Conservation (phyloP, 208 protist genomes). For the Crithidia sp. region DNA sequence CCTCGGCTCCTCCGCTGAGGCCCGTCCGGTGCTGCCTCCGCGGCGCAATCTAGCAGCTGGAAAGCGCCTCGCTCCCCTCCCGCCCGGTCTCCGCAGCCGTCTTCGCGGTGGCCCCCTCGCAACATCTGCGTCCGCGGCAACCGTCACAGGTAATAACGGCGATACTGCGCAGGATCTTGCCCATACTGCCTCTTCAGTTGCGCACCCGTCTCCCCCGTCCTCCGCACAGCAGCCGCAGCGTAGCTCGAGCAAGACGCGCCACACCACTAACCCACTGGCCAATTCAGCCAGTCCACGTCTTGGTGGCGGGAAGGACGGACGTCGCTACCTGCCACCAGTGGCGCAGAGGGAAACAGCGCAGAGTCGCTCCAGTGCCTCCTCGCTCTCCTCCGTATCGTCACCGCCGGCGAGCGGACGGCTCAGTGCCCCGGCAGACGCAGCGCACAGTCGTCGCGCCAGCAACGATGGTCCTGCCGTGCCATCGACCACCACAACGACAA, state of each 20-base stretch:
- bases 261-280: background rate
- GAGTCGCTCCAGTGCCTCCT: background rate
- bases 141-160: background rate
- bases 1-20: background rate
- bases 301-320: background rate
- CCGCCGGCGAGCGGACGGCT: background rate
- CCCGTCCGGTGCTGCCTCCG: background rate
- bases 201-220: background rate
- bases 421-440: background rate
- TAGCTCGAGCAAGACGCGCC: conserved; percentile 12
- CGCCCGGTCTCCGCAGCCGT: conserved; percentile 11
- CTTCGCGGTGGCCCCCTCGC: background rate
- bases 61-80: conserved; percentile 22
- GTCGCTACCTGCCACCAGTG: conserved; percentile 6
- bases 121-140: background rate
- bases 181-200: background rate
- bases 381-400: background rate
- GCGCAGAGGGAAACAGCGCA: background rate
- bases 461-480: background rate
- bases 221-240: background rate
- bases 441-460: conserved; percentile 6
- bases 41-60: conserved; percentile 19
- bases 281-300: background rate
- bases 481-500: background rate
- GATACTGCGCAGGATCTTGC: background rate